Conservation (phyloP, 352 stramenopile species). For the Aphanomyces invadans region DNA sequence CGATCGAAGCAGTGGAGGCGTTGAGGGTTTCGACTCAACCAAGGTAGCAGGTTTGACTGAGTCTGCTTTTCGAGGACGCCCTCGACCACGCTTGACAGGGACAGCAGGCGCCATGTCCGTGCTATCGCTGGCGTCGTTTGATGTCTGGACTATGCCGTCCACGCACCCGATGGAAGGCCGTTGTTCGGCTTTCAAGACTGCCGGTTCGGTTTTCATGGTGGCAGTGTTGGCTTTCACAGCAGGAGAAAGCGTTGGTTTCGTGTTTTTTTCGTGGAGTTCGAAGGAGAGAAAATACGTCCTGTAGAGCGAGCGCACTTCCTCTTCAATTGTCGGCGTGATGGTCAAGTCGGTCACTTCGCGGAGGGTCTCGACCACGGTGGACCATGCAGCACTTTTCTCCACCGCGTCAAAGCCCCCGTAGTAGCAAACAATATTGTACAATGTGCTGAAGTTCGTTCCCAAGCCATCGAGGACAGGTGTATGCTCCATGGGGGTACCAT, state of each 20-base stretch:
- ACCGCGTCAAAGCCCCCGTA: constrained; percentile 44
- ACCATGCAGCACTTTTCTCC: not conserved
- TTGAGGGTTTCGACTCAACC: too few species aligned
- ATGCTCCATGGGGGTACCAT: constrained; percentile 67
- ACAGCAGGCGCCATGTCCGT: not conserved
- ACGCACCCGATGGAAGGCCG: too few species aligned
- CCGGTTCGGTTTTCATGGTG: too few species aligned
- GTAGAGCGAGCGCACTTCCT: constrained; percentile 17
- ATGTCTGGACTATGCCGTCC: too few species aligned
- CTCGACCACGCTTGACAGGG: constrained; percentile 17
- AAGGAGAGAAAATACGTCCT: constrained; percentile 4
- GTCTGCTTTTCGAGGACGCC: constrained; percentile 9
- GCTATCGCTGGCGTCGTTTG: not conserved
- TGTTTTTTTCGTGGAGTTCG: constrained; percentile 19
- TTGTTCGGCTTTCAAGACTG: too few species aligned
- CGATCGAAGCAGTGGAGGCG: not conserved
- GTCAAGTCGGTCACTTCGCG: not conserved
- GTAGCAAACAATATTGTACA: constrained; percentile 58
- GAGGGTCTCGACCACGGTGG: constrained; percentile 27
- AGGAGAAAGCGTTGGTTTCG: constrained; percentile 7
- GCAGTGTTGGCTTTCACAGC: too few species aligned
- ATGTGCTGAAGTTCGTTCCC: constrained; percentile 53
- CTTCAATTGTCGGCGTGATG: not conserved
- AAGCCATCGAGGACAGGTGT: constrained; percentile 62
- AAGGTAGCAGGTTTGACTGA: not conserved